phyloP scores from a whole-genome alignment of 768 basidiomycete genomes.

The Panaeolus cyanescens region DNA sequence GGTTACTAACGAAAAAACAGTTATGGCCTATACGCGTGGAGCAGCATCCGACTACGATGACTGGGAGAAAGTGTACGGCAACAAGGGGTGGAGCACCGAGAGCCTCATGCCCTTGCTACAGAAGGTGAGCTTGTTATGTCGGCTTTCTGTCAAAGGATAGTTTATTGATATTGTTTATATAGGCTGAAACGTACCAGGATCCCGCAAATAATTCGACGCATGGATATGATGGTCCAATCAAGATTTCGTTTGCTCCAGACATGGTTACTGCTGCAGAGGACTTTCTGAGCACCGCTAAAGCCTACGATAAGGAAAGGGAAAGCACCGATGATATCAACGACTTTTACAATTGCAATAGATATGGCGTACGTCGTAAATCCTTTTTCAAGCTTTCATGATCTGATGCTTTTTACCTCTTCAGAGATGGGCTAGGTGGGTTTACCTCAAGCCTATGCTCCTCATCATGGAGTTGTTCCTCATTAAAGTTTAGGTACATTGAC shows the following conservation, averaged over 20 bases:
- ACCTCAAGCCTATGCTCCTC: background rate
- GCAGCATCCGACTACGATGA: constrained; percentile 66
- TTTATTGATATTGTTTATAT: background rate
- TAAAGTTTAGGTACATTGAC: constrained; percentile 53
- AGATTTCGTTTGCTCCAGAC: constrained; percentile 43
- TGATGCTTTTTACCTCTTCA: constrained; percentile 18
- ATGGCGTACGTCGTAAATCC: constrained; percentile 40
- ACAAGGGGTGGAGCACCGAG: constrained; percentile 62
- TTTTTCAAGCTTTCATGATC: background rate
- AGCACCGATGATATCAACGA: constrained; percentile 50
- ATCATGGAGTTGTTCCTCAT: too few species aligned
- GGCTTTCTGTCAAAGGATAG: background rate
- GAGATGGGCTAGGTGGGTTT: constrained; percentile 55
- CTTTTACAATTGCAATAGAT: constrained; percentile 42
- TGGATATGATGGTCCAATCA: constrained; percentile 53
- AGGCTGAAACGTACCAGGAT: constrained; percentile 46
- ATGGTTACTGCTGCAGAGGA: constrained; percentile 41
- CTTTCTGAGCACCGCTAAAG: constrained; percentile 18
- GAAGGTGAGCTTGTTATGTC: constrained; percentile 42
- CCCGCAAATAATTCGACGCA: constrained; percentile 36
- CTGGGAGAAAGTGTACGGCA: constrained; percentile 53
- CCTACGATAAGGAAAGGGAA: constrained; percentile 50
- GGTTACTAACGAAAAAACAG: constrained; percentile 27
- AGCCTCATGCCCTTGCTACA: constrained; percentile 57
- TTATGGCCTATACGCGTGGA: constrained; percentile 59